phyloP scores from a whole-genome alignment of 305 asterid genomes.

The Fraxinus sp. region DNA sequence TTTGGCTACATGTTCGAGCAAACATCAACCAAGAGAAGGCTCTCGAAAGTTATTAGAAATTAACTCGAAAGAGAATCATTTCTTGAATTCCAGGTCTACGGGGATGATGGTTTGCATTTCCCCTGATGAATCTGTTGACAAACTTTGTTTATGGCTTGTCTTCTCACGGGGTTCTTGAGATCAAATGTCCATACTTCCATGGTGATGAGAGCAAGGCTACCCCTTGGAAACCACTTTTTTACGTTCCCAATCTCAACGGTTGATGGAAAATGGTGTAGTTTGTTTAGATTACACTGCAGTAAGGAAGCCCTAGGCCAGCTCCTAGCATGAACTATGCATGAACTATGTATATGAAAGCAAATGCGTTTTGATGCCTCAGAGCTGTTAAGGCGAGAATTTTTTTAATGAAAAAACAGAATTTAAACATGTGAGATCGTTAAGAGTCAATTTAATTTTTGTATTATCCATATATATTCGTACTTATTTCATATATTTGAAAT shows the following conservation, averaged over 20 bases:
- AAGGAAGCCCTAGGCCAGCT: slow-evolving; percentile 52
- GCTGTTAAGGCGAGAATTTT: slow-evolving; percentile 46
- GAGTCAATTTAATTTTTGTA: too few species aligned
- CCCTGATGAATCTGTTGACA: slow-evolving; percentile 58
- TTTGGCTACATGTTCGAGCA: slow-evolving; percentile 67
- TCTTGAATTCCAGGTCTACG: slow-evolving; percentile 57
- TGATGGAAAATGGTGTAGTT: slow-evolving; percentile 89
- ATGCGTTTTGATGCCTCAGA: slow-evolving; percentile 41
- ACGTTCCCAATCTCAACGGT: slow-evolving; percentile 81
- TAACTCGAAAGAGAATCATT: slow-evolving; percentile 51
- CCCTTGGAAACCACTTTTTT: slow-evolving; percentile 71
- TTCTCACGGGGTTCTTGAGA: slow-evolving; percentile 62
- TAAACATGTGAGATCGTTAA: too few species aligned
- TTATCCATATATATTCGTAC: too few species aligned
- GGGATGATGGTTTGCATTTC: slow-evolving; percentile 68
- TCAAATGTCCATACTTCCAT: slow-evolving; percentile 69
- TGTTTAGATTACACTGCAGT: slow-evolving; percentile 62
- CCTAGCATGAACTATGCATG: slow-evolving; percentile 62
- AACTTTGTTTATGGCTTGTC: slow-evolving; percentile 41
- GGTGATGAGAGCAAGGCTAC: slow-evolving; percentile 47
- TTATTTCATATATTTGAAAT: too few species aligned
- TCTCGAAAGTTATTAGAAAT: slow-evolving; percentile 55
- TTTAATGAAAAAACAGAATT: too few species aligned
- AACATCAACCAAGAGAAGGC: slow-evolving; percentile 73
- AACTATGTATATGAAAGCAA: slow-evolving; percentile 49